Conservation (phyloP, 2,329 filamentous ascomycete species). For the Cladosporium velox region DNA sequence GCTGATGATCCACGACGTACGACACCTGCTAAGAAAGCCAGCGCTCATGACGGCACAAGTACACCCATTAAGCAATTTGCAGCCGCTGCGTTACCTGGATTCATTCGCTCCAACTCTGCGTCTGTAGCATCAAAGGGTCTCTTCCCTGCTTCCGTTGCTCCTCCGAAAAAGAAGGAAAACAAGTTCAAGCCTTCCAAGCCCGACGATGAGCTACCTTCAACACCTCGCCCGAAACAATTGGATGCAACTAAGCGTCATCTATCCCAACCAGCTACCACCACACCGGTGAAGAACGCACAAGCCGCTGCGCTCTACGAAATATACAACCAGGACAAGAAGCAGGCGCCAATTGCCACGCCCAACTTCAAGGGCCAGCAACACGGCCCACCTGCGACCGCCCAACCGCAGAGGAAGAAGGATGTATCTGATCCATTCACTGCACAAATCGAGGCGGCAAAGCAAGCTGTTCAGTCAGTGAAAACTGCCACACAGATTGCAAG, state of each 20-base stretch:
- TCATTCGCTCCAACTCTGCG: background rate
- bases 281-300: slow-evolving; percentile 13
- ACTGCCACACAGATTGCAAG: slow-evolving; percentile 12
- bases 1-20: slow-evolving; percentile 30
- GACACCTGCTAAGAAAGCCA: slow-evolving; percentile 42
- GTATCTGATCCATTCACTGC: background rate
- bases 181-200: slow-evolving; percentile 13
- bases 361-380: slow-evolving; percentile 17
- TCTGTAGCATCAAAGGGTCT: background rate
- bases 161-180: slow-evolving; percentile 13
- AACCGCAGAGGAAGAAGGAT: slow-evolving; percentile 12
- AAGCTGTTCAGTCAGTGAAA: slow-evolving; percentile 21
- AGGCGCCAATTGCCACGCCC: slow-evolving; percentile 8
- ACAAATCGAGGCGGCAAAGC: slow-evolving; percentile 11
- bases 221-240: slow-evolving; percentile 7
- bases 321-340: slow-evolving; percentile 18
- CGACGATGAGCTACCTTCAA: slow-evolving; percentile 6
- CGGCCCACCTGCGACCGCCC: slow-evolving; percentile 12
- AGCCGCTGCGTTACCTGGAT: background rate
- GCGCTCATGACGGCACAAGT: slow-evolving; percentile 32
- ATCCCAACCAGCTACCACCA: slow-evolving; percentile 16
- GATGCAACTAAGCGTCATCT: slow-evolving; percentile 17
- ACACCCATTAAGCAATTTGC: slow-evolving; percentile 12
- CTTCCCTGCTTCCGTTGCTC: slow-evolving; percentile 19
- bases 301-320: slow-evolving; percentile 10